Conservation (phyloP, 192 early-diverging fungal genomes). For the Mortierella claussenii region DNA sequence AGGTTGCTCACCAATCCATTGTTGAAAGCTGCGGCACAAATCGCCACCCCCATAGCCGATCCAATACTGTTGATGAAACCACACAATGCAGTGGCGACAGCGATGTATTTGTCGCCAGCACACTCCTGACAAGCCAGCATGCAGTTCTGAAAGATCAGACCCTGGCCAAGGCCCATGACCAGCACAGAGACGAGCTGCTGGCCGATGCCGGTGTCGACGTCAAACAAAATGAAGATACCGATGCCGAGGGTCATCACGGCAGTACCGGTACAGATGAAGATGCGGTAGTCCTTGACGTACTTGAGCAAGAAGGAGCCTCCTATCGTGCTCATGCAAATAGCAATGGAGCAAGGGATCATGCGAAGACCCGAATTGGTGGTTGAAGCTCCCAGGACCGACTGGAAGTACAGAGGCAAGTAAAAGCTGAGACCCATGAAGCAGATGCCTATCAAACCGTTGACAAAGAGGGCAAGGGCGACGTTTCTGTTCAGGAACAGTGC, state of each 20-base stretch:
- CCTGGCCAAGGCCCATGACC: conserved; percentile 79
- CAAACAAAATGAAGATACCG: conserved; percentile 72
- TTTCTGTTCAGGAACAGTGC: conserved; percentile 70
- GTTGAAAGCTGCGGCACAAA: conserved; percentile 45
- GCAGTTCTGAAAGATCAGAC: conserved; percentile 77
- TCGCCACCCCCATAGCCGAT: conserved; percentile 44
- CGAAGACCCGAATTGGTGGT: conserved; percentile 81
- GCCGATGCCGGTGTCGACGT: conserved; percentile 54
- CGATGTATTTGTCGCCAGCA: conserved; percentile 67
- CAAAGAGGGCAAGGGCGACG: conserved; percentile 60
- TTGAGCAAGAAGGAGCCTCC: conserved; percentile 59
- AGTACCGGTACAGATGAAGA: conserved; percentile 68
- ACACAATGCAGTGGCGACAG: conserved; percentile 68
- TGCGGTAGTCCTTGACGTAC: conserved; percentile 63
- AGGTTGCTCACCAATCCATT: conserved; percentile 47
- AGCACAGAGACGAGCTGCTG: conserved; percentile 68
- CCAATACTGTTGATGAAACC: conserved; percentile 67
- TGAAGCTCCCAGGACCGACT: conserved; percentile 76
- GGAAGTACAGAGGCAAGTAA: conserved; percentile 83
- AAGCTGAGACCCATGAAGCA: conserved; percentile 70
- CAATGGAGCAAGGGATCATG: conserved; percentile 74
- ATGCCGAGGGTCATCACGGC: conserved; percentile 67
- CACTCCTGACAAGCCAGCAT: conserved; percentile 73
- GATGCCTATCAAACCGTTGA: conserved; percentile 66
- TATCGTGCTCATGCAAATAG: conserved; percentile 73